Conservation (phyloP, 257 asterid species). For the Nicotiana attenuata region DNA sequence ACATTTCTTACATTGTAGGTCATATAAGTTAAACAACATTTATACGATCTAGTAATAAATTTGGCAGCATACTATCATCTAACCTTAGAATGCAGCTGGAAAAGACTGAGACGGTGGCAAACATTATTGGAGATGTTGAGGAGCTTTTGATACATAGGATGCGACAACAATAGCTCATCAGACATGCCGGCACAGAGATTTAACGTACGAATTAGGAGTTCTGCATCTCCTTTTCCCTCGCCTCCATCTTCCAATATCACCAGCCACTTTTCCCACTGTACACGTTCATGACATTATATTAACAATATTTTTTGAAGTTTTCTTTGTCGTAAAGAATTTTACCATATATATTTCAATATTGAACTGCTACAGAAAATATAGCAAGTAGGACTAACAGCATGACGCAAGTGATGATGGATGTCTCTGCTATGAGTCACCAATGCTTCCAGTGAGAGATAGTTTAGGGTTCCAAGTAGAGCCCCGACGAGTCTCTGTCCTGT, state of each 20-base stretch:
- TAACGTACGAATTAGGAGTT: slow-evolving; percentile 43
- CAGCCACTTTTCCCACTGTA: slow-evolving; percentile 75
- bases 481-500: slow-evolving; percentile 27
- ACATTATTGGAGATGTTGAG: slow-evolving; percentile 27
- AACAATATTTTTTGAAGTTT: background rate
- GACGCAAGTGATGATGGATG: slow-evolving; percentile 37
- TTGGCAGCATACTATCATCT: background rate
- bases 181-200: slow-evolving; percentile 20
- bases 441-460: slow-evolving; percentile 52
- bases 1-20: too few species aligned
- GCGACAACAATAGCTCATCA: slow-evolving; percentile 20
- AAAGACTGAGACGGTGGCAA: slow-evolving; percentile 32
- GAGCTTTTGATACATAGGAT: slow-evolving; percentile 47
- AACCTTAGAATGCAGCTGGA: slow-evolving; percentile 40
- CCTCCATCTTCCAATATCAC: slow-evolving; percentile 17
- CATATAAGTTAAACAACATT: too few species aligned
- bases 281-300: background rate
- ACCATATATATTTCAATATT: background rate
- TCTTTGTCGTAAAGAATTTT: background rate
- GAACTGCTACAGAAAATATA: background rate
- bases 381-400: slow-evolving; percentile 34
- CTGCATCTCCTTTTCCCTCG: slow-evolving; percentile 34
- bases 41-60: too few species aligned
- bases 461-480: slow-evolving; percentile 36
- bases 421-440: slow-evolving; percentile 46